Evolutionary conservation across 148 eudicot genomes (phyloP).

Genomic region (Rhododendron molle): DNA sequence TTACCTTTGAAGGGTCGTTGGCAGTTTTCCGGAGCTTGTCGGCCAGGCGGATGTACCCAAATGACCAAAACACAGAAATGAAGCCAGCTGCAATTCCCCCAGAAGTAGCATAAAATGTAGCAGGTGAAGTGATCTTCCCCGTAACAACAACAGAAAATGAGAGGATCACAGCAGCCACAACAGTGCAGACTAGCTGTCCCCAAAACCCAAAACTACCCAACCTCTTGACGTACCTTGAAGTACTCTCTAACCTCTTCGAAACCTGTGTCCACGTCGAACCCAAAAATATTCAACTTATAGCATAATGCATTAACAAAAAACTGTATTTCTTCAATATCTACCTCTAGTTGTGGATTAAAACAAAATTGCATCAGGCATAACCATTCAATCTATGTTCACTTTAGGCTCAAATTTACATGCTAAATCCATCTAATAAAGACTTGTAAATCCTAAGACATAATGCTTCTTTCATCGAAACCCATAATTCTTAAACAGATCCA

Average conservation of each 20-base stretch:
- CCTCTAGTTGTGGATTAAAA: background rate
- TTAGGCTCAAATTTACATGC: background rate
- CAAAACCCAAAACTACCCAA: conserved; percentile 88
- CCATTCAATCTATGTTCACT: background rate
- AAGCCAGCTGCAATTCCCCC: conserved; percentile 86
- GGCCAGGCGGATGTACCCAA: conserved; percentile 86
- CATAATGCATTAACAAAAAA: background rate
- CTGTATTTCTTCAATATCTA: background rate
- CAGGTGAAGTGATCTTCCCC: conserved; percentile 81
- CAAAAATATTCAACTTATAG: background rate
- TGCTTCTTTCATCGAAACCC: background rate
- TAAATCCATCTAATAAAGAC: background rate
- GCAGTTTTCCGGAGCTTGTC: conserved; percentile 78
- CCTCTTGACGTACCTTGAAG: conserved; percentile 84
- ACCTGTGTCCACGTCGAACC: conserved; percentile 38
- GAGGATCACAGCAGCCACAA: conserved; percentile 85
- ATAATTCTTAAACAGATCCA: background rate
- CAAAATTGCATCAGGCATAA: background rate
- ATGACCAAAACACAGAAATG: conserved; percentile 85
- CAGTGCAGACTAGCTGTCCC: conserved; percentile 78
- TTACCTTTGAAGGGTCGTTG: conserved; percentile 82
- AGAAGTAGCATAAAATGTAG: conserved; percentile 76
- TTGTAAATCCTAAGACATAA: background rate
- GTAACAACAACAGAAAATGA: conserved; percentile 79
- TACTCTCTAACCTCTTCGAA: conserved; percentile 71